These are phyloP conservation scores for Lachancea mirantina DNA, from an alignment of 805 yeast species.

Conservation along the genomic window DNA sequence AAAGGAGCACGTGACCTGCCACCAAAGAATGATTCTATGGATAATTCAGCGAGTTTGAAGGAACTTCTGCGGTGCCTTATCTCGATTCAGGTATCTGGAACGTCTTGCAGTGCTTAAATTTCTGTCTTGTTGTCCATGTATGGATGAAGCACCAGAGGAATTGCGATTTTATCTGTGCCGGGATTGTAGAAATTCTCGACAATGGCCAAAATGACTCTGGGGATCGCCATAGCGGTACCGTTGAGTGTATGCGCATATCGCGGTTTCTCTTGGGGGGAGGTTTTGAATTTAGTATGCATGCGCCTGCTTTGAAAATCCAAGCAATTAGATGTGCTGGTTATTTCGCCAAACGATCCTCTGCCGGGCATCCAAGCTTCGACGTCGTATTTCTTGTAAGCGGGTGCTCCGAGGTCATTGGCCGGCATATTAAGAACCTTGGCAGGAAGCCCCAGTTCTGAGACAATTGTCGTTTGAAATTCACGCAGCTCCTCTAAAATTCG, in stretches of 20 bases:
- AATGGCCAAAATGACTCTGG: constrained; percentile 83
- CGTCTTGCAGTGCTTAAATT: constrained; percentile 10
- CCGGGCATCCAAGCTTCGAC: constrained; percentile 99
- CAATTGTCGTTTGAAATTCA: constrained; percentile 55
- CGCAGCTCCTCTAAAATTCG: constrained; percentile 53
- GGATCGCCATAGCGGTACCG: constrained; percentile 95
- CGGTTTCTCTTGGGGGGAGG: constrained; percentile 27
- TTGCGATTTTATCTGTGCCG: constrained; percentile 40
- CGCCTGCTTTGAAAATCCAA: constrained; percentile 86
- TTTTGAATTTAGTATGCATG: constrained; percentile 55
- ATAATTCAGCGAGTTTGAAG: no score
- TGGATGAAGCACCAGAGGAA: constrained; percentile 63
- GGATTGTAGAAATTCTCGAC: constrained; percentile 77
- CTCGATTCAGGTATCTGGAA: no score
- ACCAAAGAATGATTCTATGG: not conserved
- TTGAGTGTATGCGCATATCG: constrained; percentile 74
- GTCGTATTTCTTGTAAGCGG: constrained; percentile 86
- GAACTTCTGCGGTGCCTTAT: no score
- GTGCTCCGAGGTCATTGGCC: constrained; percentile 83
- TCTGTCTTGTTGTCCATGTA: constrained; percentile 61
- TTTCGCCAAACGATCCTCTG: constrained; percentile 85
- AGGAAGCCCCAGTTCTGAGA: constrained; percentile 60
- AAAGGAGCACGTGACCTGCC: constrained; percentile 1
- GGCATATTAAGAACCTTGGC: constrained; percentile 89
- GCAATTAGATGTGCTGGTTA: constrained; percentile 87